Percentiles rank a stretch among this genome's conserved stretches.
Conservation (phyloP, 257 asterid species). For the Solanum pinnatisectum region DNA sequence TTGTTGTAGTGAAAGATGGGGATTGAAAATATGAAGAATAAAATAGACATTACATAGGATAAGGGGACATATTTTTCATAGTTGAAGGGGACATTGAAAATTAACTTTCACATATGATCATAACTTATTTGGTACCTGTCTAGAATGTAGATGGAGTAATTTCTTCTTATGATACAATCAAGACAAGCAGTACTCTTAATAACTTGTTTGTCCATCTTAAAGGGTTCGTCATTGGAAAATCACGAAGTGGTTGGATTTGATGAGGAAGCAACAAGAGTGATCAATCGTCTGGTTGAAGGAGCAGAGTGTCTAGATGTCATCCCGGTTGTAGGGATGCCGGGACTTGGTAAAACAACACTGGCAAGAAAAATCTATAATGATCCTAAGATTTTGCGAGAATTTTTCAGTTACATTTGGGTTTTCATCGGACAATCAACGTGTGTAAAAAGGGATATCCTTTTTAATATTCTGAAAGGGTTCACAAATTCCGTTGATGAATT, state of each 20-base stretch:
- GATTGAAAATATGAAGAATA: no score
- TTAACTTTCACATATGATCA: no score
- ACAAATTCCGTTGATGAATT: background rate
- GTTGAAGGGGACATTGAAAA: no score
- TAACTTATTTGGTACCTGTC: no score
- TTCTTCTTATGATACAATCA: background rate
- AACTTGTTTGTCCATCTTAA: background rate
- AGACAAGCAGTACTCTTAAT: background rate
- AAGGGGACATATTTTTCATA: no score
- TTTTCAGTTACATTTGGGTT: conserved; percentile 24
- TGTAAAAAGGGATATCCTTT: background rate
- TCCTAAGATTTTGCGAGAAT: background rate
- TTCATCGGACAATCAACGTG: conserved; percentile 8
- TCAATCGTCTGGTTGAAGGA: conserved; percentile 5
- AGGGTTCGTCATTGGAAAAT: background rate
- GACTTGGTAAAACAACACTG: conserved; percentile 33
- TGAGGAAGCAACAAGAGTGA: conserved; percentile 10
- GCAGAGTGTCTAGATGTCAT: conserved; percentile 10
- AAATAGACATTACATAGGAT: no score
- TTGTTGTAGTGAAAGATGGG: no score
- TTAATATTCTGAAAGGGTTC: conserved; percentile 4
- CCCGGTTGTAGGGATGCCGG: conserved; percentile 28
- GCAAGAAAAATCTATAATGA: conserved; percentile 20
- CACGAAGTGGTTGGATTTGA: background rate
- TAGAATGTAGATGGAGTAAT: no score